Evolutionary conservation across 257 asterid genomes (phyloP).

Genomic region (Schizonepeta tenuifolia): DNA sequence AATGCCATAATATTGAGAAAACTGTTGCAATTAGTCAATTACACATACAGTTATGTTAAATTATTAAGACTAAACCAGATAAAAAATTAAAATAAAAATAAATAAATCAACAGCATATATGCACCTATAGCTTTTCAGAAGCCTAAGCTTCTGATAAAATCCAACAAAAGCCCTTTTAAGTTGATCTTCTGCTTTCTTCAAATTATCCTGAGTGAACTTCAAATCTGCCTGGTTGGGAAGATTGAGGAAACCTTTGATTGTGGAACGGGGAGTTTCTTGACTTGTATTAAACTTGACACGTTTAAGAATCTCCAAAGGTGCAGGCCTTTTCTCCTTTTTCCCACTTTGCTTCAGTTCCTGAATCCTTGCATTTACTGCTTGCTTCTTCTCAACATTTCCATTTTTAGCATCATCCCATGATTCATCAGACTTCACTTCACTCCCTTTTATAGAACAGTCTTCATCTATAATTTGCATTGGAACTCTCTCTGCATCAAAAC

Average conservation of each 20-base stretch:
- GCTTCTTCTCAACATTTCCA: conserved; percentile 25
- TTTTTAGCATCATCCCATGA: conserved; percentile 20
- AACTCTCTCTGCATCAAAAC: conserved; percentile 35
- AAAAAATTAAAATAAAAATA: conserved; percentile 9
- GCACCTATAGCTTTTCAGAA: conserved; percentile 55
- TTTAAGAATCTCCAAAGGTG: conserved; percentile 44
- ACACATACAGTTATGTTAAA: conserved; percentile 16
- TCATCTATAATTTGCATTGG: conserved; percentile 46
- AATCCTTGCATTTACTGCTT: conserved; percentile 12
- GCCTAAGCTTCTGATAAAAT: conserved; percentile 56
- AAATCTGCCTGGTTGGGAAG: conserved; percentile 41
- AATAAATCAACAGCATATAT: neutral
- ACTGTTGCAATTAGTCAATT: conserved; percentile 41
- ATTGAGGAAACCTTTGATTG: conserved; percentile 46
- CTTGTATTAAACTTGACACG: conserved; percentile 45
- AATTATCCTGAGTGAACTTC: conserved; percentile 48
- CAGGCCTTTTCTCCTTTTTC: conserved; percentile 27
- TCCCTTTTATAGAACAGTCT: conserved; percentile 25
- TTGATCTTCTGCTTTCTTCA: conserved; percentile 51
- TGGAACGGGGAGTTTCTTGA: conserved; percentile 48
- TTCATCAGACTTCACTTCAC: conserved; percentile 2
- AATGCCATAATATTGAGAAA: conserved; percentile 58
- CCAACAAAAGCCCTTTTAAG: conserved; percentile 52
- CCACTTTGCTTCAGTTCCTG: conserved; percentile 23
- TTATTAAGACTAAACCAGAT: neutral